phyloP scores from a whole-genome alignment of 129 eudicot species.

The Centella asiatica region DNA sequence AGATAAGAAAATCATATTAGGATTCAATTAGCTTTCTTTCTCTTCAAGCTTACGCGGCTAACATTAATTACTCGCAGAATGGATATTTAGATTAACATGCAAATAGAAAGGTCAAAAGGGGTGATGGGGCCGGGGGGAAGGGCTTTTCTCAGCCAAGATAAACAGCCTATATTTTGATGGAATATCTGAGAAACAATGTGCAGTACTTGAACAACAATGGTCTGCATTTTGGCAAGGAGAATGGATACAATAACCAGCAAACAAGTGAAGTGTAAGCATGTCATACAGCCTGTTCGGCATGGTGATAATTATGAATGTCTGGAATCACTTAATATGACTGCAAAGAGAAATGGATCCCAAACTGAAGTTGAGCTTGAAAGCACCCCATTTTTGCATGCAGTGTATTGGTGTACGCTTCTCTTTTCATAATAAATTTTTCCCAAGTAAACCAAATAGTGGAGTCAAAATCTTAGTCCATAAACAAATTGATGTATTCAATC shows the following conservation, averaged over 20 bases:
- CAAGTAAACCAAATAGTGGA: not conserved
- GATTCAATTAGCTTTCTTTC: too few relatives aligned
- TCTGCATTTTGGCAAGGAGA: not conserved
- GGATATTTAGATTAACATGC: too few relatives aligned
- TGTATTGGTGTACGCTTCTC: not conserved
- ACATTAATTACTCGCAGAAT: too few relatives aligned
- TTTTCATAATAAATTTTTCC: not conserved
- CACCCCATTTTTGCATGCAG: not conserved
- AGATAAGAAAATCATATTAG: not conserved
- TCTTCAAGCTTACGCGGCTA: too few relatives aligned
- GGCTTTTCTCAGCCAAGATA: not conserved
- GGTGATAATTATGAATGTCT: not conserved
- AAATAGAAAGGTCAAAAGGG: too few relatives aligned
- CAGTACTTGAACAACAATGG: not conserved
- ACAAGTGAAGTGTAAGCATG: not conserved
- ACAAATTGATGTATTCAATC: too few relatives aligned
- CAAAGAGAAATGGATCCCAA: not conserved
- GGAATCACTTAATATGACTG: not conserved
- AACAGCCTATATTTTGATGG: not conserved
- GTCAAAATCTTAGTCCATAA: not conserved
- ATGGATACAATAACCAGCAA: not conserved
- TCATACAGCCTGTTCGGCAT: not conserved
- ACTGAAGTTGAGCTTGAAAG: too few relatives aligned
- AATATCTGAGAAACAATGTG: not conserved
- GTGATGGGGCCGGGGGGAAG: too few relatives aligned